phyloP scores from a whole-genome alignment of 768 basidiomycete species.

The Leucosporidium scottii region DNA sequence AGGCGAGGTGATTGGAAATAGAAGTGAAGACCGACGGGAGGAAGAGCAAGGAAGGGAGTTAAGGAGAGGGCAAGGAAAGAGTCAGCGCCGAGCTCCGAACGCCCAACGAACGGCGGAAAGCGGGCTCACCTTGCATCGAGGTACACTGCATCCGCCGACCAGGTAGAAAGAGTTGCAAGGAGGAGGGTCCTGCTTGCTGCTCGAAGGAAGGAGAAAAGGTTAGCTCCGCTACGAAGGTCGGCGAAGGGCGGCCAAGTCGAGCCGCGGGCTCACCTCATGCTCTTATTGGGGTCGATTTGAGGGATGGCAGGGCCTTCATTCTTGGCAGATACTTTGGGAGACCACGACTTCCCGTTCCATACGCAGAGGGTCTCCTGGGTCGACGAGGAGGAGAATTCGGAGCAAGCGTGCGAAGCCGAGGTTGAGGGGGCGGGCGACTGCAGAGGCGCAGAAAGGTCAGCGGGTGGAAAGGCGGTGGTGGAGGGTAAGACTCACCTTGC shows the following conservation, averaged over 20 bases:
- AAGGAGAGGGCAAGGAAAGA: neutral
- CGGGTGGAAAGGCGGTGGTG: neutral
- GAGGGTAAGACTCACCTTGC: neutral
- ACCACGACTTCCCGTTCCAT: neutral
- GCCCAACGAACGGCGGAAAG: too few relatives aligned
- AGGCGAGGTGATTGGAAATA: too few relatives aligned
- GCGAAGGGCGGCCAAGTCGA: neutral
- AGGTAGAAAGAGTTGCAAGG: constrained; percentile 30
- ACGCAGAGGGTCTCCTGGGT: neutral
- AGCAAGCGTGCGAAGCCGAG: neutral
- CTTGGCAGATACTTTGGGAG: neutral
- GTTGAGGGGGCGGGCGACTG: neutral
- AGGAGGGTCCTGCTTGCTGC: constrained; percentile 19
- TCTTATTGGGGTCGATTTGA: constrained; percentile 21
- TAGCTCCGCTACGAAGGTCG: neutral
- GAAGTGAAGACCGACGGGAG: neutral
- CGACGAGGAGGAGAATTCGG: neutral
- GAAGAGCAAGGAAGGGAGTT: neutral
- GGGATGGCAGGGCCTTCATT: neutral
- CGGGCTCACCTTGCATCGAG: constrained; percentile 3
- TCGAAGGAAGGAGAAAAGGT: too few relatives aligned
- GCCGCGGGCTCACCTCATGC: constrained; percentile 10
- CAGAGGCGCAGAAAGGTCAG: neutral
- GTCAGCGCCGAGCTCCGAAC: too few relatives aligned
- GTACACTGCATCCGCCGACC: constrained; percentile 23